phyloP scores from a whole-genome alignment of 441 rosid species.

The Pelargonium fulgidum region DNA sequence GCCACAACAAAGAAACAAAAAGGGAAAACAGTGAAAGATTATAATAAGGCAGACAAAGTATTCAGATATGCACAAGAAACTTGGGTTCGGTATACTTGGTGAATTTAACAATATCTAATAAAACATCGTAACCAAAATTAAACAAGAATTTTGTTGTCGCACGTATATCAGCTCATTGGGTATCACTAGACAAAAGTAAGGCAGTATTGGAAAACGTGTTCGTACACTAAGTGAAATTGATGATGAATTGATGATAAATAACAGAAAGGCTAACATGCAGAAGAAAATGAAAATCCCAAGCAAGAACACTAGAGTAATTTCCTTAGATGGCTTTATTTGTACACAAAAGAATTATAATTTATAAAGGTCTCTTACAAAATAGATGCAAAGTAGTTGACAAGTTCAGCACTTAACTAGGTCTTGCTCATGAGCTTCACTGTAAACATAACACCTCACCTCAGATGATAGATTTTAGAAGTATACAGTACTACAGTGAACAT shows the following conservation, averaged over 20 bases:
- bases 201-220: neutral
- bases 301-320: neutral
- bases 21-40: too few relatives aligned
- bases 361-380: too few relatives aligned
- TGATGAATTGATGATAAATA: neutral
- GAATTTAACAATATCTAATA: too few relatives aligned
- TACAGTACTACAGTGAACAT: too few relatives aligned
- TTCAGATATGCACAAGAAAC: too few relatives aligned
- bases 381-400: too few relatives aligned
- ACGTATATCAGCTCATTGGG: neutral
- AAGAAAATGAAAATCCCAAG: neutral
- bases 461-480: neutral
- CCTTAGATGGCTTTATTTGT: neutral
- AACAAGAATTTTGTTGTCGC: constrained; percentile 7
- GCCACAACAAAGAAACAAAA: constrained; percentile 11
- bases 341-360: neutral
- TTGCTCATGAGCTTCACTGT: neutral
- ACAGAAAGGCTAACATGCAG: neutral
- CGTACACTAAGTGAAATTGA: too few relatives aligned
- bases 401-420: neutral
- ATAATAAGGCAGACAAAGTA: too few relatives aligned
- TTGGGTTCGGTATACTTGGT: too few relatives aligned
- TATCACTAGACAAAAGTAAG: neutral
- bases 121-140: too few relatives aligned
- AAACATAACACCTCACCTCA: neutral